Evolutionary conservation across 352 stramenopile genomes (phyloP).

Genomic region (Blastocystis sp.): DNA sequence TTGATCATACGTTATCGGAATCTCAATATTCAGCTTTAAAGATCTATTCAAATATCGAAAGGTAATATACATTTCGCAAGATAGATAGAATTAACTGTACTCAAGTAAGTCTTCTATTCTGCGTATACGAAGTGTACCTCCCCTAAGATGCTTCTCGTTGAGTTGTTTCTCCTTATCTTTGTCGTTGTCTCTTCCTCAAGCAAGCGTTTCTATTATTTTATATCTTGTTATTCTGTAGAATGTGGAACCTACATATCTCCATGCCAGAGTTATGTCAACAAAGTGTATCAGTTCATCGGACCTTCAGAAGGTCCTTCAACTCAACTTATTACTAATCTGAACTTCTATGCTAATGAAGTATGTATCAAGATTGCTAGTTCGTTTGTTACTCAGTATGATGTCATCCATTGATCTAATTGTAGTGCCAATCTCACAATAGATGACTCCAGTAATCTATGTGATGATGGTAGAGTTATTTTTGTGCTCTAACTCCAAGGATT

Average conservation of each 20-base stretch:
- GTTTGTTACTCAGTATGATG: constrained; percentile 21
- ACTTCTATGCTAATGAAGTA: constrained; percentile 30
- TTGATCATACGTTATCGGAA: constrained; percentile 45
- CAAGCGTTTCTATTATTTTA: background rate
- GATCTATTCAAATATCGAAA: constrained; percentile 41
- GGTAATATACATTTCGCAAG: background rate
- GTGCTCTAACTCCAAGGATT: background rate
- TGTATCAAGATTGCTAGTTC: constrained; percentile 39
- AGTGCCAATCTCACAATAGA: background rate
- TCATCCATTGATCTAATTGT: background rate
- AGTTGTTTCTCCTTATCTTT: background rate
- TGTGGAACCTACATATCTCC: constrained; percentile 52
- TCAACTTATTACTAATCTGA: constrained; percentile 53
- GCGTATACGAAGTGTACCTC: background rate
- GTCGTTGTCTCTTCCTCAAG: background rate
- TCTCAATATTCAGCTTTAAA: background rate
- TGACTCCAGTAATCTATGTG: background rate
- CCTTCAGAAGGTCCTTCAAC: background rate
- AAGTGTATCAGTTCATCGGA: constrained; percentile 52
- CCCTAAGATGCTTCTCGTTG: background rate
- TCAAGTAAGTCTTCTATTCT: background rate
- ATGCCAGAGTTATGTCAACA: constrained; percentile 24
- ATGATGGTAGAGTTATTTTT: background rate
- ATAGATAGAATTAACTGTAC: background rate
- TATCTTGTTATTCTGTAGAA: background rate